Base-by-base conservation (phyloP, 176 grass and related monocot species). In the Carex myosuroides region DNA sequence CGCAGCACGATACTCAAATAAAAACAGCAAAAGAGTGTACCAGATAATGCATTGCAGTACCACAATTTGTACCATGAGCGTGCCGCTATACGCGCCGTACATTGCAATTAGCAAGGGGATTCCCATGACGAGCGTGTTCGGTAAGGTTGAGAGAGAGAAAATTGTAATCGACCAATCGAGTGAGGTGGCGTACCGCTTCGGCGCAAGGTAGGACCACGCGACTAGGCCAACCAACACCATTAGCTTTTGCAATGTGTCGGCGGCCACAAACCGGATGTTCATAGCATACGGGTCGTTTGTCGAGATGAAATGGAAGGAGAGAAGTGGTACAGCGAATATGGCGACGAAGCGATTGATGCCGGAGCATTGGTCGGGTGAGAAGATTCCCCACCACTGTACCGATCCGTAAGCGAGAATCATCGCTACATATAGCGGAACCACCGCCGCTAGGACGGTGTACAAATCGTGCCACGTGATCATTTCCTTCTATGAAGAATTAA, bases 21-120 rank as follows among this genome's bases (percentile, higher is more conserved):
- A 85, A 90, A 94, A 97, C 8, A 97, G 86, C 79, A 97, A 84
- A 53, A 97, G 91, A 81, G 94, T 97, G 92, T 97, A 97, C 94
- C 94, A 97, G 84, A 97, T 90, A 82, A 97, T 97, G 85, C 94
- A 94, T 87, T 97, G 94, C 48, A 94, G 90, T 12, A 97, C 94
- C 22, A 97, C 70, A 16, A 97, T 71, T 84, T 97, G 91, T 41
- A 97, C 94, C 94, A 97, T 97, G 21, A 97, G 91, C n/a, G 88
- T 80, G 1, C 90, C 90, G 1, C 90, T 87, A 71, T 91, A 89
- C 39, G 79, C 74, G 0, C 93, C 93, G 85, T 95, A 95, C 93
- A 92, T 92, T 53, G 93, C 93, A 29, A 91, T 86, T 33, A 95
- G 87, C 37, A 95, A 85, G 61, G 93, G 93, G 17, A 95, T 95